These are phyloP conservation scores for Suillus fuscotomentosus DNA, from an alignment of 768 basidiomycete species.

Conservation along the genomic window DNA sequence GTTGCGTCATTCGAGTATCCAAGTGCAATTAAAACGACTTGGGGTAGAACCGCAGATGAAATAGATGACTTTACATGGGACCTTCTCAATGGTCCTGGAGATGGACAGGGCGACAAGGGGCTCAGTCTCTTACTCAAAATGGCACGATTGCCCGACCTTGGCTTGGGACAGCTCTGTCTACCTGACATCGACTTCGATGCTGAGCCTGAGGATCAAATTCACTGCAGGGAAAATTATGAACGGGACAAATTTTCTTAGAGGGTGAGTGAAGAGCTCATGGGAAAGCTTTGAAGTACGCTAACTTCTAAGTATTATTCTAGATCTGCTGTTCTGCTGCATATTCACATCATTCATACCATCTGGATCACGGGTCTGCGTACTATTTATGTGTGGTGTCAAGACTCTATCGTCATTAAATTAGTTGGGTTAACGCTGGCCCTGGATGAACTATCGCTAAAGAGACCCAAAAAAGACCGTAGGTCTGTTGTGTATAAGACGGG, in stretches of 20 bases:
- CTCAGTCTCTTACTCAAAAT: constrained; percentile 71
- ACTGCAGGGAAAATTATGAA: neutral
- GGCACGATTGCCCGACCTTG: constrained; percentile 73
- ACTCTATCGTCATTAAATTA: neutral
- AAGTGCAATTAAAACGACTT: constrained; percentile 58
- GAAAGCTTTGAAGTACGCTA: neutral
- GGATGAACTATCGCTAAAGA: neutral
- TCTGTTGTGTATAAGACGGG: neutral
- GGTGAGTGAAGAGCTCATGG: neutral
- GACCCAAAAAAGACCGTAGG: neutral
- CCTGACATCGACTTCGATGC: constrained; percentile 28
- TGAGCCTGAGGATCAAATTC: constrained; percentile 13
- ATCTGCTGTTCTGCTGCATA: neutral
- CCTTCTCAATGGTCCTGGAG: constrained; percentile 46
- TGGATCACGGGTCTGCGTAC: neutral
- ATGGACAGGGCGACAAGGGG: constrained; percentile 34
- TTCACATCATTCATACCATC: neutral
- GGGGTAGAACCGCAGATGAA: constrained; percentile 69
- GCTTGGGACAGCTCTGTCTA: constrained; percentile 57
- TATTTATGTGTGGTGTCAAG: constrained; percentile 4
- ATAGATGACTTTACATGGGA: constrained; percentile 68
- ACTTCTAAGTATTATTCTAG: neutral
- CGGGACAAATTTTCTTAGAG: neutral
- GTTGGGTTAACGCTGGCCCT: neutral
- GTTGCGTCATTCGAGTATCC: constrained; percentile 68